phyloP scores from a whole-genome alignment of 345 rosid genomes.

The Lenwebbia sp. region DNA sequence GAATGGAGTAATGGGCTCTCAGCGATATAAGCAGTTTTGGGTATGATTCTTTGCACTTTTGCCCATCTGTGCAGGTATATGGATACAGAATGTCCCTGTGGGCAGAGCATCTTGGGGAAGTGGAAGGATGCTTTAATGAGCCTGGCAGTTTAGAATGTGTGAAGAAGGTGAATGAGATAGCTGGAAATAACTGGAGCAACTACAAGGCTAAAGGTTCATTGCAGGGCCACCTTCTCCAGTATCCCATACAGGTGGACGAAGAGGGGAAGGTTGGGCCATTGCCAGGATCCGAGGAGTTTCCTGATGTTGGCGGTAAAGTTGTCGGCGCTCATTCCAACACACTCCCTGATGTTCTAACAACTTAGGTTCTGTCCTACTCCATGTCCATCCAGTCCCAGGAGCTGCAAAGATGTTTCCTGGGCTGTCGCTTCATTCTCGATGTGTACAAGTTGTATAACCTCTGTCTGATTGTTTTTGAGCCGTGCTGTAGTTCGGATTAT shows the following conservation, averaged over 20 bases:
- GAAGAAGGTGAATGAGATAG: conserved; percentile 41
- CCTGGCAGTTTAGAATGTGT: conserved; percentile 56
- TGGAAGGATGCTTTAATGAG: conserved; percentile 23
- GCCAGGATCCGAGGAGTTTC: conserved; percentile 58
- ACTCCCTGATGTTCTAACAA: conserved; percentile 68
- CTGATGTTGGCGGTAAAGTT: conserved; percentile 80
- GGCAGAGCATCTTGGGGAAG: conserved; percentile 73
- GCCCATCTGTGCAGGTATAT: conserved; percentile 36
- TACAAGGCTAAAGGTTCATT: conserved; percentile 13
- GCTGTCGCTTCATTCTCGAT: background rate
- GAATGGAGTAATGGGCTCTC: background rate
- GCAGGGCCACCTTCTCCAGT: conserved; percentile 83
- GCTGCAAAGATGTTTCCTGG: background rate
- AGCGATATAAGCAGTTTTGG: background rate
- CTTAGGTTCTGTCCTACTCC: background rate
- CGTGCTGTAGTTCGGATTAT: background rate
- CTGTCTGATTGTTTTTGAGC: background rate
- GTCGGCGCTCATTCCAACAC: conserved; percentile 47
- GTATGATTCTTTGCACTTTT: background rate
- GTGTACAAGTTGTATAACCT: background rate
- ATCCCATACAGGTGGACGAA: conserved; percentile 49
- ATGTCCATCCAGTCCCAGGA: background rate
- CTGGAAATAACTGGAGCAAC: conserved; percentile 57
- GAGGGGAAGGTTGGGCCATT: conserved; percentile 53
- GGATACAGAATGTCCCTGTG: conserved; percentile 87